Evolutionary conservation across 2,329 filamentous ascomycete species (phyloP).

Genomic region (Talaromyces sp.): DNA sequence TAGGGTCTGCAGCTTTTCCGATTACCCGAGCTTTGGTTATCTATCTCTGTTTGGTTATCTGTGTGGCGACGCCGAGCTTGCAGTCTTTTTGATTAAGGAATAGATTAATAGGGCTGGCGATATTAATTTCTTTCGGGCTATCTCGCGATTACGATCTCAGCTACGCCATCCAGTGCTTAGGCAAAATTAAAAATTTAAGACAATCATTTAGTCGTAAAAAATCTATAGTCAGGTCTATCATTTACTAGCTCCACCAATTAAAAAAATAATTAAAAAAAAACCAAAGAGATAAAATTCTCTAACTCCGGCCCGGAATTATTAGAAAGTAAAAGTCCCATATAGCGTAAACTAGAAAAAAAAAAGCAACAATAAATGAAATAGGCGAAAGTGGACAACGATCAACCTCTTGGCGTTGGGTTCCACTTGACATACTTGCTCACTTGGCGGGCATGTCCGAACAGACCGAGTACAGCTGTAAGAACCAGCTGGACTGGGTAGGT

Average conservation of each 20-base stretch:
- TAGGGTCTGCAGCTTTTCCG: not conserved
- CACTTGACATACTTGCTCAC: conserved; percentile 43
- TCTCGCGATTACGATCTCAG: not conserved
- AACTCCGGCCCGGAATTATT: not conserved
- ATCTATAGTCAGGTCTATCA: not conserved
- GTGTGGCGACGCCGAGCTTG: not conserved
- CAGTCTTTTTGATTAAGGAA: not conserved
- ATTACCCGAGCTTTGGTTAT: not conserved
- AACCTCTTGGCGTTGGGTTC: conserved; percentile 40
- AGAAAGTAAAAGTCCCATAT: not conserved
- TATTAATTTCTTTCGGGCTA: no score
- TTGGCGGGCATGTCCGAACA: conserved; percentile 46
- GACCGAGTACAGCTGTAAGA: conserved; percentile 41
- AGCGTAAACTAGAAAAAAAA: not conserved
- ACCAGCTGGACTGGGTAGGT: conserved; percentile 43
- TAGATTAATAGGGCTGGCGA: not conserved
- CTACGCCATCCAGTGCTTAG: not conserved
- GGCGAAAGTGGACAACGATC: not conserved
- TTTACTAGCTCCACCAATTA: not conserved
- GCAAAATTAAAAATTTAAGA: not conserved
- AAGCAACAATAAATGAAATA: not conserved
- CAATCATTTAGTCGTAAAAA: not conserved
- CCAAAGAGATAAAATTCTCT: not conserved
- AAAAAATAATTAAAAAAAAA: no score
- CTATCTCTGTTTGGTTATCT: not conserved